Conservation (phyloP, 768 basidiomycete genomes). For the Boletus vinaceobasis region DNA sequence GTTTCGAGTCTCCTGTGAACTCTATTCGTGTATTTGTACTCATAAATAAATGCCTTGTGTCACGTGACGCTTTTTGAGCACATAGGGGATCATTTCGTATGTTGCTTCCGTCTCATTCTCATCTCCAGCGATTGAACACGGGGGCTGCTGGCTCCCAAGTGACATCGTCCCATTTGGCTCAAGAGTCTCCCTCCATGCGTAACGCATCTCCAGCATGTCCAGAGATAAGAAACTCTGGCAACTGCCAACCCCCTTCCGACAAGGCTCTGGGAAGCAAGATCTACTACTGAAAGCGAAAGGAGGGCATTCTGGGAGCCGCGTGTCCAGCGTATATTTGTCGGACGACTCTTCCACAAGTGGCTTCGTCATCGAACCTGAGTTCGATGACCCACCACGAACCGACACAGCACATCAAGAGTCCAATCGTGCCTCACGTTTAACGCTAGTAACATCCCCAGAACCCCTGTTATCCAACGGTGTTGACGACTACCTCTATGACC, state of each 20-base stretch:
- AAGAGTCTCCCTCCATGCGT: slow-evolving; percentile 6
- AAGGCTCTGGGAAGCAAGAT: slow-evolving; percentile 6
- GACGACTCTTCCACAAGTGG: slow-evolving; percentile 10
- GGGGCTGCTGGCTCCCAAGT: background rate
- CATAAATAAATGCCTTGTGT: background rate
- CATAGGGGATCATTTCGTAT: slow-evolving; percentile 9
- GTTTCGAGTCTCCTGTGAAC: background rate
- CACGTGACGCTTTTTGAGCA: slow-evolving; percentile 7
- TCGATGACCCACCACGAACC: slow-evolving; percentile 12
- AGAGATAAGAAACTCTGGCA: slow-evolving; percentile 27
- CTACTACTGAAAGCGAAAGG: background rate
- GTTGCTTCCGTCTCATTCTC: background rate
- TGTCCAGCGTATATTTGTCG: slow-evolving; percentile 24
- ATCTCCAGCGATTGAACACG: background rate
- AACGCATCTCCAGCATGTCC: slow-evolving; percentile 15
- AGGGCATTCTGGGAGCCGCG: slow-evolving; percentile 5
- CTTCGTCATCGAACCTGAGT: slow-evolving; percentile 25
- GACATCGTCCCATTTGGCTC: background rate
- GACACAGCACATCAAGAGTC: slow-evolving; percentile 1
- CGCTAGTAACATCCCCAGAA: background rate
- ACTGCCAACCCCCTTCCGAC: slow-evolving; percentile 23
- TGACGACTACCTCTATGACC: background rate
- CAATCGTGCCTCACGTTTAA: background rate
- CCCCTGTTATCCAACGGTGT: background rate
- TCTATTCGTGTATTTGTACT: slow-evolving; percentile 7